Evolutionary conservation across 1,284 basidiomycete species (phyloP).

Genomic region (Earliella scabrosa): DNA sequence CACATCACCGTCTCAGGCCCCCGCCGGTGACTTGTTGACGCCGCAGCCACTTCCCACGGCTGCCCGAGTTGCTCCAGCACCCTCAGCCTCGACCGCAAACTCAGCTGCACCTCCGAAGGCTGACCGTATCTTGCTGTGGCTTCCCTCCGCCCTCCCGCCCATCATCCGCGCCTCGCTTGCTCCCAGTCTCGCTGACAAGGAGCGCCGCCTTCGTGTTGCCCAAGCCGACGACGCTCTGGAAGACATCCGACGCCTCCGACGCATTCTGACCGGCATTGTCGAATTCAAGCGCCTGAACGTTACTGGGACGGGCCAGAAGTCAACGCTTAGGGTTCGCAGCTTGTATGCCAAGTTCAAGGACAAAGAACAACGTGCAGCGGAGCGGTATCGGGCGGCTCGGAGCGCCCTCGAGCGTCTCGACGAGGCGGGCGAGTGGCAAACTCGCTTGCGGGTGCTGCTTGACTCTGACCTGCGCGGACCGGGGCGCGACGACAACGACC

Average conservation of each 20-base stretch:
- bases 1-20: too few species aligned
- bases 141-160: slow-evolving; percentile 9
- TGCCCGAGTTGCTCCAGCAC: background rate
- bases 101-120: too few species aligned
- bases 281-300: slow-evolving; percentile 6
- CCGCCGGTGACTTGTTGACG: too few species aligned
- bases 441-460: background rate
- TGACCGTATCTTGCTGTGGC: background rate
- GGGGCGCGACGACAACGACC: background rate
- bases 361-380: background rate
- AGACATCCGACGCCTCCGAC: slow-evolving; percentile 33
- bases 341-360: background rate
- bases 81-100: too few species aligned
- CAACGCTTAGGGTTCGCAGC: background rate
- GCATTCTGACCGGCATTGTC: slow-evolving; percentile 18
- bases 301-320: background rate
- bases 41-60: slow-evolving; percentile 6
- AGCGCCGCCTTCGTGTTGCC: slow-evolving; percentile 24
- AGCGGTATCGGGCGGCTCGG: background rate
- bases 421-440: slow-evolving; percentile 1
- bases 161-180: background rate
- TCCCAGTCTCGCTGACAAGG: background rate
- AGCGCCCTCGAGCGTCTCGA: slow-evolving; percentile 7
- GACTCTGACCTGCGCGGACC: slow-evolving; percentile 13
- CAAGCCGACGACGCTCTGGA: slow-evolving; percentile 33